A percentile compares a stretch with the other conserved stretches of the same genome.
phyloP scores from a whole-genome alignment of 768 basidiomycete species.

The Cantharellus cinnabarinus region DNA sequence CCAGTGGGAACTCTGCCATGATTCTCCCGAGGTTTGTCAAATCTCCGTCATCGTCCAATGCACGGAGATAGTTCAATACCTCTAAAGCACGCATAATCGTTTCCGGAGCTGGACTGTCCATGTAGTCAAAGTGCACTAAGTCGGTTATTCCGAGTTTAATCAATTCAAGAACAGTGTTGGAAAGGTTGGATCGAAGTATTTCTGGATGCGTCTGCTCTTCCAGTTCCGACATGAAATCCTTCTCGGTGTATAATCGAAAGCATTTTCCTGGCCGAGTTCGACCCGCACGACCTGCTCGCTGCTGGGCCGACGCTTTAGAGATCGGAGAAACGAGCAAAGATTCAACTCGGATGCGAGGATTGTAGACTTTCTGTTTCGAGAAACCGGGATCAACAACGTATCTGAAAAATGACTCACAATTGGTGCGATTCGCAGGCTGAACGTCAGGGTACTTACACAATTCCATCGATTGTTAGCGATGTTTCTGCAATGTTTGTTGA shows the following conservation, averaged over 20 bases:
- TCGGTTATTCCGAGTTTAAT: constrained; percentile 92
- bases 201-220: constrained; percentile 97
- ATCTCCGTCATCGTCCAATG: constrained; percentile 85
- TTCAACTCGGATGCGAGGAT: constrained; percentile 91
- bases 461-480: constrained; percentile 91
- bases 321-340: constrained; percentile 84
- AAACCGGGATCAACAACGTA: constrained; percentile 90
- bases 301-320: constrained; percentile 90
- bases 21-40: constrained; percentile 68
- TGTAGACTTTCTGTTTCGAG: constrained; percentile 96
- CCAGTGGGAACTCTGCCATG: constrained; percentile 99
- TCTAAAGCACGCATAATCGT: constrained; percentile 95
- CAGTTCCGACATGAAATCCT: constrained; percentile 87
- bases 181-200: constrained; percentile 81
- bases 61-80: constrained; percentile 75
- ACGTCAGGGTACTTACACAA: constrained; percentile 75
- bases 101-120: constrained; percentile 87
- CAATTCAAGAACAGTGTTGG: constrained; percentile 81
- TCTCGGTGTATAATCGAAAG: constrained; percentile 90
- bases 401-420: constrained; percentile 18
- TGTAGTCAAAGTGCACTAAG: constrained; percentile 71
- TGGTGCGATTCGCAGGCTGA: not conserved
- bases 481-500: constrained; percentile 98
- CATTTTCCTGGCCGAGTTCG: constrained; percentile 94
- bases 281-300: constrained; percentile 89